Base-by-base conservation (phyloP, 2,329 filamentous ascomycete species). In the Venturia asperata region DNA sequence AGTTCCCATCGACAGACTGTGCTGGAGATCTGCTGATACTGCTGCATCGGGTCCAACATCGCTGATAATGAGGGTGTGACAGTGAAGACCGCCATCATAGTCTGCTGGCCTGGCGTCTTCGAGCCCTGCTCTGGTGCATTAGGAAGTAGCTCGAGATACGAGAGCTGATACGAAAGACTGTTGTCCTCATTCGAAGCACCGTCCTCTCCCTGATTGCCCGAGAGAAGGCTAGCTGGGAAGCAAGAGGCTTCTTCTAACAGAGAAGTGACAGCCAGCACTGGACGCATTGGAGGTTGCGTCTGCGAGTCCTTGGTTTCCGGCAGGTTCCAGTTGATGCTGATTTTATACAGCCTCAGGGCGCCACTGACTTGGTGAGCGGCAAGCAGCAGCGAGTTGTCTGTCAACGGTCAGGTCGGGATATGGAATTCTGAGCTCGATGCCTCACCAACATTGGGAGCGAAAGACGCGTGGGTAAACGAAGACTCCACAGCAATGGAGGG, bases 1-100 rank as follows among this genome's bases (percentile, higher is more conserved):
- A 93, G 74, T 69, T 94, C 88, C 93, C 93, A 97, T 67, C 89
- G 84, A 68, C 91, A 87, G 67, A 97, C 81, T 49, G 92, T 83
- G 69, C 87, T 96, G 69, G 89, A 85, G 0, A 85, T 79, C 41
- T 87, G 85, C 68, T 87, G 85, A 52, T 83, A 81, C 64, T 83
- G 86, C 39, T 87, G 81, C 39, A 67, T 42, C 19, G 72, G 68
- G 9, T 72, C 67, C 11, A 72, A 30, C 24, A 72, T 76, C 34
- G 65, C 58, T 41, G 78, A 80, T 65, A 80, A 78, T 68, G 76
- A 76, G 64, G 81, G 82, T 63, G 82, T 75, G 71, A 83, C 83
- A 11, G 88, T 89, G 67, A 91, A 91, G 39, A 92, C 83, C 0
- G 88, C 87, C 42, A 96, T 74, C 24, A 97, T 81, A 45, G 87